Evolutionary conservation across 2,329 filamentous ascomycete species (phyloP).

Genomic region (Lomentospora prolificans): DNA sequence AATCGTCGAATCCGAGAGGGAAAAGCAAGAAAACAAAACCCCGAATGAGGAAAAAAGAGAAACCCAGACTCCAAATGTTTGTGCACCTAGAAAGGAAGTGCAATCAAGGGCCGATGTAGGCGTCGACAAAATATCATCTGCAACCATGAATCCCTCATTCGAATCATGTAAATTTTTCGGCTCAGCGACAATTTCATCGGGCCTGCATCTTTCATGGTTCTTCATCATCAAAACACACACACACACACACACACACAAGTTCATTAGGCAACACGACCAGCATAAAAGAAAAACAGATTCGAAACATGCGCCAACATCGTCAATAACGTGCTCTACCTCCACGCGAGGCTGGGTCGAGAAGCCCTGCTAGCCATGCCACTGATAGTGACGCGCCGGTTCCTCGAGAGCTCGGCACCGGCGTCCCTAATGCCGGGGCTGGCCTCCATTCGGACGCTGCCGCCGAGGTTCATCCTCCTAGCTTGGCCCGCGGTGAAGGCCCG

Average conservation of each 20-base stretch:
- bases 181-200: background rate
- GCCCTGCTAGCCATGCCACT: slow-evolving; percentile 19
- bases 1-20: no score
- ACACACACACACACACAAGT: no score
- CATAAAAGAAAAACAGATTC: no score
- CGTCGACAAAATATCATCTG: background rate
- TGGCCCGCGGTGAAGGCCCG: slow-evolving; percentile 41
- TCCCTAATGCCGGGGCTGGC: slow-evolving; percentile 15
- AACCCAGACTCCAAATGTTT: background rate
- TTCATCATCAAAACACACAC: slow-evolving; percentile 22
- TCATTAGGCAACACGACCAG: background rate
- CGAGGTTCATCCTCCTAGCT: slow-evolving; percentile 47
- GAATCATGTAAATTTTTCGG: no score
- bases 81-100: no score
- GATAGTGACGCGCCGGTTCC: slow-evolving; percentile 27
- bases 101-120: no score
- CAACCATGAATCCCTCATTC: no score
- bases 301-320: no score
- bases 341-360: slow-evolving; percentile 15
- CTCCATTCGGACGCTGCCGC: slow-evolving; percentile 28
- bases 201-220: no score
- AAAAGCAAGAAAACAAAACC: background rate
- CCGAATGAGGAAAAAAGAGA: slow-evolving; percentile 8
- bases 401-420: slow-evolving; percentile 14
- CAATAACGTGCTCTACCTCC: slow-evolving; percentile 22